Evolutionary conservation across 2,329 filamentous ascomycete species (phyloP), one percentile per base, ranked within the genome.

Genomic region (Calonectria crousiana): DNA sequence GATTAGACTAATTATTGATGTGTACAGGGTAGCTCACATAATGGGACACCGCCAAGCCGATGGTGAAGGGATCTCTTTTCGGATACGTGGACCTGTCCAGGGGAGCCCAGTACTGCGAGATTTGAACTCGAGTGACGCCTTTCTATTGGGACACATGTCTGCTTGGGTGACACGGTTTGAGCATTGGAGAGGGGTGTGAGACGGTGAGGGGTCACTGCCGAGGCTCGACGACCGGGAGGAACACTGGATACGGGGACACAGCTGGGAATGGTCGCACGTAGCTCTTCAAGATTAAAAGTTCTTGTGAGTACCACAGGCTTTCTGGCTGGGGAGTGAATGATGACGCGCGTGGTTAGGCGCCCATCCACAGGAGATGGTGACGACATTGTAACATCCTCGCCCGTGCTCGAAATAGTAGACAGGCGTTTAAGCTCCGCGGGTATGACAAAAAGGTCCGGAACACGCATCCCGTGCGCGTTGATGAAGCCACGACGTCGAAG

Each of bases 251-350:
- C 52, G 3, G 78, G 76, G 10, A 78, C 73, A 11, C 83, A 81
- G 4, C 85, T 82, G 2, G 86, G 86, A n/a, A 90, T 83, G 0
- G 87, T 88, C 11, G 86, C 83, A 58, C 87, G 84, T 13, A 91
- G 81, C 74, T 87, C 83, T 32, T 87, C 83, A 18, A 91, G 81
- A 73, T 91, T 85, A 73, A 92, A 89, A 23, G 85, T 86, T 36
- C 89, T 86, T 75, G 87, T 85, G 23, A 92, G 83, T 0, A 88
- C 77, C 75, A 90, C 87, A 1, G 89, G 84, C 62, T 86, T 85
- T 23, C 85, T 83, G 2, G 86, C 84, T 32, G 77, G 75, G 6
- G 83, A 83, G 36, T 79, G 82, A 36, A 84, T 77, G 18, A 82
- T 76, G 10, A 81, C 81, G 9, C 79, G 78, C 4, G 82, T 78